phyloP scores from a whole-genome alignment of 345 rosid species.

The Aurinia saxatilis region DNA sequence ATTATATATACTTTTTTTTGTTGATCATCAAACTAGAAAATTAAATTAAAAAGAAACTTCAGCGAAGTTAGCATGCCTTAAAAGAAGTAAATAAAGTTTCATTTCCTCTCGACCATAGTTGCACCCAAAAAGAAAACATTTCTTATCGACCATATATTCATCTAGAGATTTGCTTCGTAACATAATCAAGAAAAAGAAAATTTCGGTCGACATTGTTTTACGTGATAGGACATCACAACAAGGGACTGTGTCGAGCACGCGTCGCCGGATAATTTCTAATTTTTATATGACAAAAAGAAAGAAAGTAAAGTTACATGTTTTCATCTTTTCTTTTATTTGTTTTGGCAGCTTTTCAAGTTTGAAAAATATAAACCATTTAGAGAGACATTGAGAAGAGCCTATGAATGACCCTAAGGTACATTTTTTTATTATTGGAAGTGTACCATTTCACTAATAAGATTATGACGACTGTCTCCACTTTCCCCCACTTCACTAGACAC shows the following conservation, averaged over 20 bases:
- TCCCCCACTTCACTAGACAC: conserved; percentile 39
- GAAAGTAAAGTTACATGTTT: background rate
- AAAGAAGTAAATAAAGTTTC: background rate
- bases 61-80: background rate
- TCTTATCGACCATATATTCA: background rate
- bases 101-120: background rate
- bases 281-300: background rate
- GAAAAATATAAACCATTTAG: background rate
- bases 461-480: conserved; percentile 48
- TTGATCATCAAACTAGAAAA: too few species aligned
- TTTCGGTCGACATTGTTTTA: background rate
- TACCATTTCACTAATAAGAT: conserved; percentile 17
- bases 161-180: background rate
- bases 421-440: conserved; percentile 14
- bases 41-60: background rate
- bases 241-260: conserved; percentile 26
- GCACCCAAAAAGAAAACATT: too few species aligned
- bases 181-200: background rate
- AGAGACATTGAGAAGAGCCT: conserved; percentile 8
- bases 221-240: conserved; percentile 23
- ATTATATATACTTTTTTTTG: too few species aligned
- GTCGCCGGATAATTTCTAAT: conserved; percentile 15
- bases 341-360: conserved; percentile 7
- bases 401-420: conserved; percentile 17
- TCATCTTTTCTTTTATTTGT: background rate